Evolutionary conservation across 495 filamentous ascomycete species (phyloP).

Genomic region (Penicillium pulvis): DNA sequence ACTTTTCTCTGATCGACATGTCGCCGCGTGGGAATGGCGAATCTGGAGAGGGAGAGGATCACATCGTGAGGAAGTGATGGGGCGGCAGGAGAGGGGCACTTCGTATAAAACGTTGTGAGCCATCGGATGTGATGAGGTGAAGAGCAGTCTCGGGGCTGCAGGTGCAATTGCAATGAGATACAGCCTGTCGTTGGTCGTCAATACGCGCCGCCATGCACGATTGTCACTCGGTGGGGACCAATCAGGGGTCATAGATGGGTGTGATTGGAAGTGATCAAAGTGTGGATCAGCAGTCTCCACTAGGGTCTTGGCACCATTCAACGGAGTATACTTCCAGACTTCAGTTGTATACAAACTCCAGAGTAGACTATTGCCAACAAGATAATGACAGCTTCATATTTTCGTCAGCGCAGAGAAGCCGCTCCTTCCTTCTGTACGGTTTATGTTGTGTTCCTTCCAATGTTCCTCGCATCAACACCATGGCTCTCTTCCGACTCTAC

Average conservation of each 20-base stretch:
- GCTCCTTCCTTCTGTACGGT: neutral
- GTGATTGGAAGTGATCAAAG: constrained; percentile 1
- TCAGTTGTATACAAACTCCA: neutral
- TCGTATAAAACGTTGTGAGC: constrained; percentile 23
- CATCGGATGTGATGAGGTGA: constrained; percentile 39
- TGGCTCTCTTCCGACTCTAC: neutral
- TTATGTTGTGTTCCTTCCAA: neutral
- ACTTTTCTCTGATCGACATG: constrained; percentile 29
- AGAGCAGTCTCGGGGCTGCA: constrained; percentile 21
- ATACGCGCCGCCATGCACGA: constrained; percentile 39
- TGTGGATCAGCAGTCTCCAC: constrained; percentile 3
- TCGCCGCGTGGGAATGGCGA: constrained; percentile 18
- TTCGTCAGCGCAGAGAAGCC: neutral
- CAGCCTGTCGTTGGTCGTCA: constrained; percentile 34
- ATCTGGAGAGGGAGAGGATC: constrained; percentile 18
- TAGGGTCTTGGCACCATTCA: constrained; percentile 1
- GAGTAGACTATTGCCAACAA: too few species aligned
- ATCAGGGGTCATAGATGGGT: constrained; percentile 15
- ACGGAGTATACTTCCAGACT: neutral
- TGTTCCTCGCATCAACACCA: neutral
- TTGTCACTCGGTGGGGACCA: constrained; percentile 28
- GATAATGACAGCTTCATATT: neutral
- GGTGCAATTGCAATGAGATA: constrained; percentile 12
- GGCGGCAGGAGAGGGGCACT: constrained; percentile 25
- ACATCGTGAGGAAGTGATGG: constrained; percentile 27